These are phyloP conservation scores for Pleurostoma richardsiae DNA, from an alignment of 2,329 filamentous ascomycete genomes.

Conservation along the genomic window DNA sequence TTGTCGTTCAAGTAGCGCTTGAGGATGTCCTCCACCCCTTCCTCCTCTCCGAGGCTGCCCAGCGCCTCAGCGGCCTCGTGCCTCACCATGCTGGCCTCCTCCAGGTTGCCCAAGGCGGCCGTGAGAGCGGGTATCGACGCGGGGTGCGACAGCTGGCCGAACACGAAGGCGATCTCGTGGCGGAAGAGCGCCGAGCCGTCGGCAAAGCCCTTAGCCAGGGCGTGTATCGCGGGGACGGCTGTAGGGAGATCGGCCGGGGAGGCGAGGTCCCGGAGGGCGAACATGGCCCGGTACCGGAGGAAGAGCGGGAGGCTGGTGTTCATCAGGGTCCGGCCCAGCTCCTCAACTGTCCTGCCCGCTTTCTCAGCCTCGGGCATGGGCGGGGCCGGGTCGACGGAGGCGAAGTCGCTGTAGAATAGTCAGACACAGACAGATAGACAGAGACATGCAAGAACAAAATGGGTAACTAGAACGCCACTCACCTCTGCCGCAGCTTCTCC, in stretches of 20 bases:
- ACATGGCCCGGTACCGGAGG: constrained; percentile 95
- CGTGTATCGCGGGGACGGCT: constrained; percentile 78
- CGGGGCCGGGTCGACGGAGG: constrained; percentile 91
- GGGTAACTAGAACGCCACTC: constrained; percentile 16
- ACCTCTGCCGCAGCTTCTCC: constrained; percentile 82
- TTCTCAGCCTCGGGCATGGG: constrained; percentile 68
- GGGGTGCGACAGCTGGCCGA: constrained; percentile 91
- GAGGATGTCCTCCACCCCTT: constrained; percentile 83
- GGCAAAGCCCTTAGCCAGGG: constrained; percentile 77
- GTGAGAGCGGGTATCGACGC: constrained; percentile 92
- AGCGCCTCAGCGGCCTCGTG: constrained; percentile 97
- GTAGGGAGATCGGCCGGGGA: constrained; percentile 89
- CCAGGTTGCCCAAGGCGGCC: constrained; percentile 67
- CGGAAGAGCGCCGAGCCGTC: constrained; percentile 91
- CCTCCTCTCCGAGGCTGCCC: constrained; percentile 87
- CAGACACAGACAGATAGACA: constrained; percentile 10
- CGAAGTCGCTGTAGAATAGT: constrained; percentile 68
- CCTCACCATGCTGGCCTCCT: constrained; percentile 92
- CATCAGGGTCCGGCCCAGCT: constrained; percentile 72
- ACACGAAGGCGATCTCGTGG: constrained; percentile 97
- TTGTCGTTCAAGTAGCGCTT: constrained; percentile 82
- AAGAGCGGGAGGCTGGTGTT: constrained; percentile 79
- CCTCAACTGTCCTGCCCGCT: constrained; percentile 55
- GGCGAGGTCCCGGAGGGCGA: constrained; percentile 88
- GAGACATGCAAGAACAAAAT: too few relatives aligned